These are phyloP conservation scores for Phytophthora aleatoria DNA, from an alignment of 352 stramenopile species.

Conservation along the genomic window DNA sequence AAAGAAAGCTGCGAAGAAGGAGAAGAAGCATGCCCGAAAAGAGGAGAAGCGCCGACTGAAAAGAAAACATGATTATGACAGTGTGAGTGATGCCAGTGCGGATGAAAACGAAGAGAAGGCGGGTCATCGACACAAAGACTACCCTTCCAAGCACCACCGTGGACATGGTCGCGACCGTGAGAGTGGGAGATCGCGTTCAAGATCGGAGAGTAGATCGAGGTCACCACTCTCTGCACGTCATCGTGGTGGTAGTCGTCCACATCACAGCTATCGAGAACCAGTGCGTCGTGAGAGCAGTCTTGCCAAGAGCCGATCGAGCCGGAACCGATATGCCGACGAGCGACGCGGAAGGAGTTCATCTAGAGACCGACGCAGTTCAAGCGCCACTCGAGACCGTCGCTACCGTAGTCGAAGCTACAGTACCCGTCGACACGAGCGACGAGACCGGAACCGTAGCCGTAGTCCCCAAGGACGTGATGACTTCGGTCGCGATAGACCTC, in stretches of 20 bases:
- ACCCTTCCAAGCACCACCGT: conserved; percentile 17
- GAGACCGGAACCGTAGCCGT: conserved; percentile 6
- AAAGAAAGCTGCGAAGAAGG: conserved; percentile 76
- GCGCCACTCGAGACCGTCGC: background rate
- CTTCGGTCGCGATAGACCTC: conserved; percentile 31
- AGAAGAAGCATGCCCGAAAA: conserved; percentile 46
- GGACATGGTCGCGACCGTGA: conserved; percentile 9
- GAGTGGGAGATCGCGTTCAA: conserved; percentile 18
- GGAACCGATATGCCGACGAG: background rate
- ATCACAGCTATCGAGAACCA: conserved; percentile 4
- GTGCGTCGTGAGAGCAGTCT: conserved; percentile 13
- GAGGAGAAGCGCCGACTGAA: conserved; percentile 47
- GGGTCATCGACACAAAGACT: conserved; percentile 6
- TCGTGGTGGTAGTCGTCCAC: background rate
- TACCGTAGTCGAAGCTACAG: conserved; percentile 28
- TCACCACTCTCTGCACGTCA: conserved; percentile 12
- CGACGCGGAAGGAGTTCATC: conserved; percentile 16
- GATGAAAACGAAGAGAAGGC: conserved; percentile 27
- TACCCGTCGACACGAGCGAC: conserved; percentile 2
- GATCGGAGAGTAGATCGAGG: conserved; percentile 20
- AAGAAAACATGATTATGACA: conserved; percentile 39
- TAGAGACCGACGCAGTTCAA: conserved; percentile 15
- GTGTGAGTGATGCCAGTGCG: conserved; percentile 17
- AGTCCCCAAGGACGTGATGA: conserved; percentile 20
- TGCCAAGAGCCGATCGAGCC: conserved; percentile 2